Evolutionary conservation across 2,329 filamentous ascomycete species (phyloP), one percentile per base, ranked within the genome.

Genomic region (Fusarium sp.): DNA sequence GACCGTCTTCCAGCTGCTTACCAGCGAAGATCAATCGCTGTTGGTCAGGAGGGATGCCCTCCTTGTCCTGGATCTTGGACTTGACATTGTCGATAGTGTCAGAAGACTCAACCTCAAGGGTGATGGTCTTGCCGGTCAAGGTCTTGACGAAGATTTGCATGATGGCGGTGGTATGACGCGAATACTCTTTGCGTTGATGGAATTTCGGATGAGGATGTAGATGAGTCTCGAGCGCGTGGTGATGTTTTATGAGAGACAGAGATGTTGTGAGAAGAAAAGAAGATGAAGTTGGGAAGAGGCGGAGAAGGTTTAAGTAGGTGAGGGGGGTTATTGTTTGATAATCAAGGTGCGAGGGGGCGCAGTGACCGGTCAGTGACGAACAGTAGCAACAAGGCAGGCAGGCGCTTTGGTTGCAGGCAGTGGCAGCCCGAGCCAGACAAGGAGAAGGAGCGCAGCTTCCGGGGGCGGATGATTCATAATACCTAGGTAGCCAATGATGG

Each of bases 71-170:
- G 53, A 98, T 98, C 90, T 98, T 98, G 52, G 88, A 90, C 91
- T 98, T 98, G 34, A 98, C 95, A 70, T 98, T 97, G 86, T 97
- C 94, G 82, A 97, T 97, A 52, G 94, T 97, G 78, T 97, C 94
- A 4, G 90, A 93, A 0, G 92, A 94, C 81, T 97, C 94, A 8
- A 97, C 94, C 84, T 97, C 85, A 43, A 82, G 79, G 61, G 80
- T 82, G 74, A 82, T 82, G 70, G 80, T 82, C 80, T 82, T 82
- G 78, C 94, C 94, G 83, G 94, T 97, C 78, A 97, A 89, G 76
- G 94, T 97, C 91, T 97, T 97, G 78, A 97, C 94, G 84, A 97
- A 98, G 88, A 98, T 97, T 88, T 97, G 94, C 94, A 97, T 97
- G 82, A 74, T 90, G 83, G 73, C 80, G 79, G 76, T 76, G 75